Evolutionary conservation across 306 rosid species (phyloP), one percentile per base, ranked within the genome.

Genomic region (Cucurbita maxima): DNA sequence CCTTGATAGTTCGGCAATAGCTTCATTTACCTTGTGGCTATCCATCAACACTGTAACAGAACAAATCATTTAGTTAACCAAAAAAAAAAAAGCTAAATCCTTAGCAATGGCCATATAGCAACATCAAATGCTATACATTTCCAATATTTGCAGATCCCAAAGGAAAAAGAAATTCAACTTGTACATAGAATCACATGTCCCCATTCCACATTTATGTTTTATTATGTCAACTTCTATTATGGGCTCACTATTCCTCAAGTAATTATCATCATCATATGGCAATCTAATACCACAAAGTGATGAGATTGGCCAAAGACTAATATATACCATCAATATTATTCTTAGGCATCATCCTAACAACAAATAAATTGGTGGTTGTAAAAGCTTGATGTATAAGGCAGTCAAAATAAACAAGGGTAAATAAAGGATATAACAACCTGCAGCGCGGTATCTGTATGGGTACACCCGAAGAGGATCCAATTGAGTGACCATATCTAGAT

Each of bases 361-460:
- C 18, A 66, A 19, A 19, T 43, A 41, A 58, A 20, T 66, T 66
- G 34, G 34, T 43, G 72, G 54, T 66, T 67, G 36, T 13, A 22
- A 5, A 14, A 34, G 76, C 63, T 72, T 54, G 76, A 16, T 13
- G 52, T 37, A n/a, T 41, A 53, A 19, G 20, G 52, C 47, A 72
- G 41, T 19, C 4, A 38, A 16, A 56, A 53, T 11, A 73, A 73
- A 6, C n/a, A 1, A 50, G 34, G 43, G 54, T 44, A 44, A 12
- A 66, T 12, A 43, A 12, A 30, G 45, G 18, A 59, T 74, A 66
- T 57, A 73, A 82, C 41, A 72, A 90, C 97, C 97, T 88, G 97
- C 97, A n/a, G 97, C 97, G 64, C 97, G 90, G 50, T 92, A 92
- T 92, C 96, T 87, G 76, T 92, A 92, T 51, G 97, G 97, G 79